Conservation (phyloP, 2,329 filamentous ascomycete genomes). For the Colletotrichum cordylinicola region DNA sequence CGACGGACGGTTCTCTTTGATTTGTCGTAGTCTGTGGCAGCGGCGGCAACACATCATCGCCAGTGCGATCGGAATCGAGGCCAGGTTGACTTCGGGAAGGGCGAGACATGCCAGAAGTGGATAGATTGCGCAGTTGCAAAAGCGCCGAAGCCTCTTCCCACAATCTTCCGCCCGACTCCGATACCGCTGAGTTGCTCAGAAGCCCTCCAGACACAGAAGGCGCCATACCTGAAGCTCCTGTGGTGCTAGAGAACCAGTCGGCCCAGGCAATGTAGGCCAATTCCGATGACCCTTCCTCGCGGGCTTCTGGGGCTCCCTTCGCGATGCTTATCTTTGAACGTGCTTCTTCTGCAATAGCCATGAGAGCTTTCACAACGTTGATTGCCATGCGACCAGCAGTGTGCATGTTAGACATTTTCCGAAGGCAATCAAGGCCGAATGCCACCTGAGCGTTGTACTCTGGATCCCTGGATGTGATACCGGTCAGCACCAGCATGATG, state of each 20-base stretch:
- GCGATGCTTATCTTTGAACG: conserved; percentile 13
- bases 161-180: background rate
- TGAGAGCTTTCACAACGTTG: conserved; percentile 27
- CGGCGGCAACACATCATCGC: background rate
- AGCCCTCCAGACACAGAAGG: background rate
- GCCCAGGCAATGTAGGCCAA: conserved; percentile 24
- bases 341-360: conserved; percentile 26
- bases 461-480: conserved; percentile 36
- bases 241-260: conserved; percentile 21
- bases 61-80: background rate
- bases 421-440: conserved; percentile 35
- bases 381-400: conserved; percentile 28
- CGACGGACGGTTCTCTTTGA: background rate
- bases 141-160: conserved; percentile 4
- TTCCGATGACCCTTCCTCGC: background rate
- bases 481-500: conserved; percentile 36
- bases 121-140: background rate
- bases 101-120: background rate
- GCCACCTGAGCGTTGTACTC: conserved; percentile 31
- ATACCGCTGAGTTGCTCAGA: background rate
- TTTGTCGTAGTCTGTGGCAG: background rate
- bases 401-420: conserved; percentile 37
- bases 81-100: background rate
- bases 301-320: background rate
- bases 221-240: background rate